Evolutionary conservation across 306 rosid genomes (phyloP).

Genomic region (Delonix regia): DNA sequence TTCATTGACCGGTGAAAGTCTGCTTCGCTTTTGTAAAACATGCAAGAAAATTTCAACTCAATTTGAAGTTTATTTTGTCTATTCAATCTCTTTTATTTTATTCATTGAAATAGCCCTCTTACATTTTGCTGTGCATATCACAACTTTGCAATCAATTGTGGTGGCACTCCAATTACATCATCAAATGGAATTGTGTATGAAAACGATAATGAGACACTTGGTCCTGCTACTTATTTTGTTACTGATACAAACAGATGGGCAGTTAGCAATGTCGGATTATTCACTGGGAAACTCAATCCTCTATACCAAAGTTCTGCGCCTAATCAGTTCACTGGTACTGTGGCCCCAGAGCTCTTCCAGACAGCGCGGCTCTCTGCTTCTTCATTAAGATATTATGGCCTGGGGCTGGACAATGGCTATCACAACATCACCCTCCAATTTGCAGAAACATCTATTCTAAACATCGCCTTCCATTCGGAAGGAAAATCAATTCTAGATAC

Average conservation of each 20-base stretch:
- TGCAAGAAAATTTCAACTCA: neutral
- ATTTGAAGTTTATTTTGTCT: neutral
- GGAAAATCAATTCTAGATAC: conserved; percentile 50
- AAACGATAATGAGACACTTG: conserved; percentile 59
- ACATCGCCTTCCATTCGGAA: conserved; percentile 64
- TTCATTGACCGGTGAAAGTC: neutral
- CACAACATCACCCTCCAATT: conserved; percentile 73
- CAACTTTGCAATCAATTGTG: conserved; percentile 70
- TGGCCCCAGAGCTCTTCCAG: conserved; percentile 64
- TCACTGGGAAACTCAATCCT: conserved; percentile 35
- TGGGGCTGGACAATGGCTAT: conserved; percentile 71
- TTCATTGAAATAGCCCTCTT: neutral
- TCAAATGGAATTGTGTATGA: conserved; percentile 46
- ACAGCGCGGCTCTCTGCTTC: conserved; percentile 76
- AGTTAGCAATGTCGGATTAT: conserved; percentile 72
- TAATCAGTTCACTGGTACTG: conserved; percentile 51
- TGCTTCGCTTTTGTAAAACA: neutral
- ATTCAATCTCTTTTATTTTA: neutral
- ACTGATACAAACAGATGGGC: conserved; percentile 63
- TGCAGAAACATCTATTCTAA: conserved; percentile 60
- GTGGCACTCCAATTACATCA: conserved; percentile 52
- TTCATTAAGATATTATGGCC: conserved; percentile 78
- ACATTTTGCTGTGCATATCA: conserved; percentile 51
- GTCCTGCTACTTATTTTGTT: conserved; percentile 74
- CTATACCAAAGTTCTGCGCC: conserved; percentile 30